Evolutionary conservation across 306 rosid genomes (phyloP).

Genomic region (Mucuna pruriens): DNA sequence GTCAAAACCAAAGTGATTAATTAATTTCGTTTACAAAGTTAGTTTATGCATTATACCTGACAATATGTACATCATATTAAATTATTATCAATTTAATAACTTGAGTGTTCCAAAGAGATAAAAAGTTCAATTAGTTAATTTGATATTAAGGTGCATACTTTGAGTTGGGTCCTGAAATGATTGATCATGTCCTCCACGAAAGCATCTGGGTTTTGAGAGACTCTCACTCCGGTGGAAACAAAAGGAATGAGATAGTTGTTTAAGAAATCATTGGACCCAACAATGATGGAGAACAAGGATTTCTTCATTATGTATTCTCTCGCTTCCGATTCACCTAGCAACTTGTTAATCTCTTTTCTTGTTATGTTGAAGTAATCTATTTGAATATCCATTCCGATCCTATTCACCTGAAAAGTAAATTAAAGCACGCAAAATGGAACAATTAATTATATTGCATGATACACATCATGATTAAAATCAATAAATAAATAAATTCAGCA

Average conservation of each 20-base stretch:
- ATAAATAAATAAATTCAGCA: neutral
- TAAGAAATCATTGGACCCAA: conserved; percentile 81
- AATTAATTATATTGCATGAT: neutral
- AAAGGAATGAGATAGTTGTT: conserved; percentile 82
- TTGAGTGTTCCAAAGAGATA: neutral
- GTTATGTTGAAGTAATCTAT: conserved; percentile 72
- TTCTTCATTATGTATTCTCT: conserved; percentile 54
- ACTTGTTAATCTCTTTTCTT: conserved; percentile 57
- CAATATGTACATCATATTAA: neutral
- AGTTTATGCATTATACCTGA: neutral
- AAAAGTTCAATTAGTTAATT: neutral
- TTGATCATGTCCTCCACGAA: conserved; percentile 66
- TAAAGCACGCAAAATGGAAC: neutral
- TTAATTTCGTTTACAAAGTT: neutral
- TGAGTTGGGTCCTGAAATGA: conserved; percentile 68
- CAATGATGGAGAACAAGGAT: conserved; percentile 65
- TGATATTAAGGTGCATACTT: conserved; percentile 44
- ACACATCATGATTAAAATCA: neutral
- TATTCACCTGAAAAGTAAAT: conserved; percentile 57
- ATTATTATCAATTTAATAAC: neutral
- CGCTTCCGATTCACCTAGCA: conserved; percentile 60
- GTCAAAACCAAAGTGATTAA: neutral
- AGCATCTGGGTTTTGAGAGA: conserved; percentile 64
- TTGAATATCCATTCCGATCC: conserved; percentile 83
- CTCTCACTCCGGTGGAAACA: conserved; percentile 64